Evolutionary conservation across 2,329 filamentous ascomycete genomes (phyloP).

Genomic region (Endoconidiophora laricicola): DNA sequence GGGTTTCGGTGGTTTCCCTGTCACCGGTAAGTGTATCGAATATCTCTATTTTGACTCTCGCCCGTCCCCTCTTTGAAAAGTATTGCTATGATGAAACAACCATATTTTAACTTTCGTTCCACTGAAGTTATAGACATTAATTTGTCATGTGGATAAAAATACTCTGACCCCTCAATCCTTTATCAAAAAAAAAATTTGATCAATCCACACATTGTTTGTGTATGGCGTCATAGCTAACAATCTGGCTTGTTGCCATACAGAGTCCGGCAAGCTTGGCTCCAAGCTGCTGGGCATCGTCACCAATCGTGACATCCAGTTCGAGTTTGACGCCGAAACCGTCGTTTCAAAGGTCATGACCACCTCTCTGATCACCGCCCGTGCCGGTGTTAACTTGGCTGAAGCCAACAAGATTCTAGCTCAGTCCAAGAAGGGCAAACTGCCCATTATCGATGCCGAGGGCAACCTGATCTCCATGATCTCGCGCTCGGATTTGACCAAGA

Average conservation of each 20-base stretch:
- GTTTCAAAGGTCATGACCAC: constrained; percentile 91
- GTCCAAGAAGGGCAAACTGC: constrained; percentile 97
- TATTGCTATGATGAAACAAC: constrained; percentile 55
- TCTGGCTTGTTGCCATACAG: constrained; percentile 29
- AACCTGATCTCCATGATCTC: constrained; percentile 88
- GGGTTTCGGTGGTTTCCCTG: constrained; percentile 96
- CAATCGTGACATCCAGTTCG: constrained; percentile 95
- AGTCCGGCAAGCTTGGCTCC: constrained; percentile 80
- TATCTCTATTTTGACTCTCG: neutral
- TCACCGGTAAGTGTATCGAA: constrained; percentile 62
- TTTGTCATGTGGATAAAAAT: constrained; percentile 61
- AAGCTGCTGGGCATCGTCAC: constrained; percentile 97
- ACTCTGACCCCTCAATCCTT: constrained; percentile 14
- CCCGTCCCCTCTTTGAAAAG: neutral
- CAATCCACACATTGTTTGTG: neutral
- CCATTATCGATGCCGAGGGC: constrained; percentile 67
- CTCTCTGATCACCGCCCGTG: constrained; percentile 73
- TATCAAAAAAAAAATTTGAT: constrained; percentile 20
- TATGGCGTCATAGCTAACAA: constrained; percentile 6
- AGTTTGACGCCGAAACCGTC: constrained; percentile 52
- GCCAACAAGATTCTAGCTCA: constrained; percentile 85
- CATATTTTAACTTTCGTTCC: constrained; percentile 99
- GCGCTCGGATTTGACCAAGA: constrained; percentile 94
- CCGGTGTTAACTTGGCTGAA: constrained; percentile 69
- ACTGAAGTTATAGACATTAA: constrained; percentile 60